Conservation (phyloP, 495 filamentous ascomycete genomes). For the Aspergillus mulundensis region DNA sequence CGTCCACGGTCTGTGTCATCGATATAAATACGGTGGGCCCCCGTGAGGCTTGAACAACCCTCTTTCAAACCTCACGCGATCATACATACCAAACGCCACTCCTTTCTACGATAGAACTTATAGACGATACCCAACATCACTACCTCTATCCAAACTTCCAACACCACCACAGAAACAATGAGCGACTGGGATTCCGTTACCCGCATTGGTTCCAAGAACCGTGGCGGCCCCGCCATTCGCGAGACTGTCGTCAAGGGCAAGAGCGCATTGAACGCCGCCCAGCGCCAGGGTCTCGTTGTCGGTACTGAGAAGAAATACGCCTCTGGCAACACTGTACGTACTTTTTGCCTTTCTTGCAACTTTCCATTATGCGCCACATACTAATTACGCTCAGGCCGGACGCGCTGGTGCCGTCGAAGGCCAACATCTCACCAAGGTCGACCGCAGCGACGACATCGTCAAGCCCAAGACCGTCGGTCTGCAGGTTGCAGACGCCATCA, state of each 20-base stretch:
- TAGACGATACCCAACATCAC: conserved; percentile 7
- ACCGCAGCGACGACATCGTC: conserved; percentile 95
- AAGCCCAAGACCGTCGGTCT: conserved; percentile 86
- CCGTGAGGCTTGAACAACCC: conserved; percentile 19
- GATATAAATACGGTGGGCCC: conserved; percentile 34
- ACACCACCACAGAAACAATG: conserved; percentile 31
- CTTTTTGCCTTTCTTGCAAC: not conserved
- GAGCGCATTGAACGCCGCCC: conserved; percentile 84
- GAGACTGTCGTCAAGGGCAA: conserved; percentile 87
- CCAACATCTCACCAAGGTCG: conserved; percentile 95
- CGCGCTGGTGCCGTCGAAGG: conserved; percentile 67
- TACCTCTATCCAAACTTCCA: not conserved
- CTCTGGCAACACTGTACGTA: conserved; percentile 71
- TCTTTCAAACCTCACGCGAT: conserved; percentile 31
- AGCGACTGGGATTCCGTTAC: conserved; percentile 83
- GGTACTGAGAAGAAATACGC: conserved; percentile 91
- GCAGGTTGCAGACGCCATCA: conserved; percentile 79
- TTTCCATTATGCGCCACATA: not conserved
- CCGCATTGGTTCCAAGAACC: conserved; percentile 85
- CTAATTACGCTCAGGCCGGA: conserved; percentile 38
- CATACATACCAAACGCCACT: conserved; percentile 10
- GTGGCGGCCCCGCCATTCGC: conserved; percentile 56
- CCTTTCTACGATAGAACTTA: conserved; percentile 3
- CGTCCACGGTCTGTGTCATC: conserved; percentile 43
- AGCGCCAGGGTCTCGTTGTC: conserved; percentile 69